These are phyloP conservation scores for Oenanthe sinensis DNA, from an alignment of 129 eudicot species.

Conservation along the genomic window DNA sequence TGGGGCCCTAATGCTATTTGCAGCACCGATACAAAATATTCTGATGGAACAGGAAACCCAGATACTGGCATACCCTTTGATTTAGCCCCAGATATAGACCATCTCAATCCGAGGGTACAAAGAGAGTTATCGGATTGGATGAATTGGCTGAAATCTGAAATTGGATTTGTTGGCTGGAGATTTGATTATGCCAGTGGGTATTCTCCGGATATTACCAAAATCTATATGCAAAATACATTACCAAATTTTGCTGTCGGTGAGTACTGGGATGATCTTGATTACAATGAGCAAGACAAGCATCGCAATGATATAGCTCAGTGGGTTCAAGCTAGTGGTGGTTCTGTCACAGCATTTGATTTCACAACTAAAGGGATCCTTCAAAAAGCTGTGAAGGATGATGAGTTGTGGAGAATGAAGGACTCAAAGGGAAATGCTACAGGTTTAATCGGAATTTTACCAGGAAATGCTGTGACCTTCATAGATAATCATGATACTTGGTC, in stretches of 20 bases:
- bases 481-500: constrained; percentile 78
- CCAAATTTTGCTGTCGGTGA: constrained; percentile 71
- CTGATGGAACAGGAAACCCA: constrained; percentile 47
- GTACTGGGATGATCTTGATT: constrained; percentile 33
- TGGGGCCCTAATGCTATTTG: constrained; percentile 70
- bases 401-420: constrained; percentile 65
- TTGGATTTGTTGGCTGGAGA: constrained; percentile 76
- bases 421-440: constrained; percentile 57
- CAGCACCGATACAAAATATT: constrained; percentile 37
- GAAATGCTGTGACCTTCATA: constrained; percentile 51
- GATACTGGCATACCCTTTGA: constrained; percentile 44
- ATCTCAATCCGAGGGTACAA: constrained; percentile 63
- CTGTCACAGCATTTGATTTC: constrained; percentile 55
- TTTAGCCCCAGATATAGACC: constrained; percentile 60
- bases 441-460: constrained; percentile 46
- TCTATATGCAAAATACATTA: constrained; percentile 45
- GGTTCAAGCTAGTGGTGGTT: constrained; percentile 40
- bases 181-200: constrained; percentile 60
- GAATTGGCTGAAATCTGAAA: constrained; percentile 66
- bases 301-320: constrained; percentile 39
- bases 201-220: constrained; percentile 39
- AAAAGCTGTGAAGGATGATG: constrained; percentile 49
- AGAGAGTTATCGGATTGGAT: constrained; percentile 67
- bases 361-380: constrained; percentile 64
- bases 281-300: constrained; percentile 49